phyloP scores from a whole-genome alignment of 1,284 basidiomycete species.

The Agroathelia rolfsii region DNA sequence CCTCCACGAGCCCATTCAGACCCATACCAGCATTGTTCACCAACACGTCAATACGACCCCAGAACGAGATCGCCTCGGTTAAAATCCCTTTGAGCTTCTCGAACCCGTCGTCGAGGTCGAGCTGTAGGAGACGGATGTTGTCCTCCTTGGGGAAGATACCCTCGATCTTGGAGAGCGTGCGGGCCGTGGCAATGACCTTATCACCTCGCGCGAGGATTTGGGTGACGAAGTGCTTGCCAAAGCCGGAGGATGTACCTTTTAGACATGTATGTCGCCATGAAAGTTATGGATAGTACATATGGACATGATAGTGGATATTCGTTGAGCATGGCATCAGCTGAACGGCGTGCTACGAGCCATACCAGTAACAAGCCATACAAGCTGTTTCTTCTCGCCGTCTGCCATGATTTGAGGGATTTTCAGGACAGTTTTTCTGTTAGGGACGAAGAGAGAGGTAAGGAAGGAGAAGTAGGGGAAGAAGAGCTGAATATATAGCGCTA shows the following conservation, averaged over 20 bases:
- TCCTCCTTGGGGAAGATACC: slow-evolving; percentile 21
- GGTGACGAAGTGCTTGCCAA: slow-evolving; percentile 21
- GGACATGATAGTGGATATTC: too few relatives aligned
- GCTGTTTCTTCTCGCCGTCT: too few relatives aligned
- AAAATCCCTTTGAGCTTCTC: slow-evolving; percentile 15
- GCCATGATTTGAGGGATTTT: too few relatives aligned
- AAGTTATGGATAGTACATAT: too few relatives aligned
- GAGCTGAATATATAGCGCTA: too few relatives aligned
- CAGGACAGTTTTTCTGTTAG: too few relatives aligned
- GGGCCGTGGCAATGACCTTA: slow-evolving; percentile 21
- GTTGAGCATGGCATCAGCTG: too few relatives aligned
- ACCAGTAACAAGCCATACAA: slow-evolving; percentile 22
- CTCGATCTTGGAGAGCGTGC: slow-evolving; percentile 18
- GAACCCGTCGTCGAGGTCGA: slow-evolving; percentile 22
- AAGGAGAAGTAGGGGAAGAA: too few relatives aligned
- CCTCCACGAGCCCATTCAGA: slow-evolving; percentile 19
- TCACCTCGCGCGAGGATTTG: slow-evolving; percentile 22
- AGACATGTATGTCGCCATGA: background rate
- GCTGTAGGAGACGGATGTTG: slow-evolving; percentile 17
- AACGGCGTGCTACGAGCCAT: too few relatives aligned
- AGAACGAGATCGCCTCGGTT: slow-evolving; percentile 17
- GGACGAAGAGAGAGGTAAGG: too few relatives aligned
- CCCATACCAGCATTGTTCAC: slow-evolving; percentile 28
- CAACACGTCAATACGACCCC: slow-evolving; percentile 24
- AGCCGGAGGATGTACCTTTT: slow-evolving; percentile 25